Base-by-base conservation (phyloP, 208 protist species). In the Crithidia mellificae region DNA sequence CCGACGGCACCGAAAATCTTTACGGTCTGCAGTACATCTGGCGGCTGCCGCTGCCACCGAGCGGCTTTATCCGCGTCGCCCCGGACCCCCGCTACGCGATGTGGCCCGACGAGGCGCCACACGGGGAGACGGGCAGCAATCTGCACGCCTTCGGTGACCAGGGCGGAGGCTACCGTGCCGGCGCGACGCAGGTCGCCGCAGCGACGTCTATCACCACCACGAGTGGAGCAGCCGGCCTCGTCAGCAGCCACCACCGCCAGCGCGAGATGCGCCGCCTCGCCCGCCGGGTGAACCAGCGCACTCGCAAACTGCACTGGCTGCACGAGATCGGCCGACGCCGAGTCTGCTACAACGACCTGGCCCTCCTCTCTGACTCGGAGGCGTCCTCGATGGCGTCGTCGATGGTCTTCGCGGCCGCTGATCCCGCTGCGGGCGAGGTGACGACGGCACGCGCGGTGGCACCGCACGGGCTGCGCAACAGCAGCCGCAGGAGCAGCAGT, bases 1-100 rank as follows among this genome's bases (percentile, higher is more conserved):
- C 65, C 15, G 69, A 82, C 39, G 78, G 78, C 36, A 69, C 56
- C 24, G 76, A 84, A 55, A 80, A 87, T 47, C 59, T 95, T 1
- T 93, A 93, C 71, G 90, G 90, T 0, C 72, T 95, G 12, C 82
- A 78, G 34, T 89, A 92, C 59, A 69, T 82, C 22, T 95, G 90
- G 87, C 66, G 80, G 22, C 46, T 69, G 12, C 68, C 74, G n/a
- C 74, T 95, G 17, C 90, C 90, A 14, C 90, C 90, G 2, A 58
- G 66, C 14, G 90, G 90, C 1, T 93, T 90, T 56, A 85, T 95
- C 43, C 84, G 90, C 12, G 39, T 88, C 15, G 57, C 55, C 27
- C 90, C 90, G 2, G 77, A 85, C 43, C 79, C 90, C 3, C 70
- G 77, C 0, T 46, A 65, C 22, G 90, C 85, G 11, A 95, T 95